These are phyloP conservation scores for Prunus dulcis DNA, from an alignment of 306 rosid genomes.

Conservation along the genomic window DNA sequence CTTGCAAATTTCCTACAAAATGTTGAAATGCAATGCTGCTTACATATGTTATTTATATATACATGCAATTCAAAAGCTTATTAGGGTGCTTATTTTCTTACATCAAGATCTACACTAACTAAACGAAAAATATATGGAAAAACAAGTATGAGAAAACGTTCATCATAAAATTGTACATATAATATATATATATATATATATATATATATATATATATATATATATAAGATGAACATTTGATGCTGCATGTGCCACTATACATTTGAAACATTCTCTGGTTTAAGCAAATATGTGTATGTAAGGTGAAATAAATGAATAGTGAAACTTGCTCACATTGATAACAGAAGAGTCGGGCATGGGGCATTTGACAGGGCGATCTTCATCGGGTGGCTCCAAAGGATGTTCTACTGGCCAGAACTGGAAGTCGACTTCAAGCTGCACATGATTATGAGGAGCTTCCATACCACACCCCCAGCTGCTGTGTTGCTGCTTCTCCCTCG, in stretches of 20 bases:
- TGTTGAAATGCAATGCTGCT: too few relatives aligned
- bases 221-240: not conserved
- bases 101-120: not conserved
- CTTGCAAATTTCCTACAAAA: too few relatives aligned
- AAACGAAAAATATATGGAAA: not conserved
- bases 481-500: conserved; percentile 14
- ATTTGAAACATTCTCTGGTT: too few relatives aligned
- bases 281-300: not conserved
- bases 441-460: conserved; percentile 19
- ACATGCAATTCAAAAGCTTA: too few relatives aligned
- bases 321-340: conserved; percentile 49
- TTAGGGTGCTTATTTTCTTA: too few relatives aligned
- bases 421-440: conserved; percentile 45
- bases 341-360: conserved; percentile 88
- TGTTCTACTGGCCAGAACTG: conserved; percentile 90
- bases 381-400: conserved; percentile 85
- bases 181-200: not conserved
- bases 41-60: too few relatives aligned
- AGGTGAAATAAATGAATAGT: not conserved
- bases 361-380: conserved; percentile 91
- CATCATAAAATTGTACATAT: not conserved
- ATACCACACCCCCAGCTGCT: conserved; percentile 17
- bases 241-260: too few relatives aligned
- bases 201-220: not conserved
- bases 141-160: not conserved